Evolutionary conservation across 1,284 basidiomycete species (phyloP).

Genomic region (Ustilago tritici): DNA sequence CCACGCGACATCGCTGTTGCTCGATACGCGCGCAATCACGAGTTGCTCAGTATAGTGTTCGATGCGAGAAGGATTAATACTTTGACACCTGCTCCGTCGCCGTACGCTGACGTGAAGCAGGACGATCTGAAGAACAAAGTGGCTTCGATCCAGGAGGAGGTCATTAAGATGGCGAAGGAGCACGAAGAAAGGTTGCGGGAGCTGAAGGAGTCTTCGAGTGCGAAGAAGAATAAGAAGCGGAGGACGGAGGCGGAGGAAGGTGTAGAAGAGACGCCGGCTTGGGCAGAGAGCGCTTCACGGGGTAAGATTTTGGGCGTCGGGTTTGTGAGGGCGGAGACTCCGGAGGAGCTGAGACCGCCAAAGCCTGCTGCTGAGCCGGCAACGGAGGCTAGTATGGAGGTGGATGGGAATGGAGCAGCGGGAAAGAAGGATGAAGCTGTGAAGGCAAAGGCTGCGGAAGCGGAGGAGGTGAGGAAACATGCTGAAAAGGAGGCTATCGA

Average conservation of each 20-base stretch:
- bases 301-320: conserved; percentile 61
- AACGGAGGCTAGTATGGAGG: conserved; percentile 17
- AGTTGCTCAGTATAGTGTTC: conserved; percentile 62
- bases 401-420: background rate
- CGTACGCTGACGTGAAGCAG: conserved; percentile 50
- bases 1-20: conserved; percentile 64
- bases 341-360: conserved; percentile 43
- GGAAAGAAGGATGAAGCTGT: background rate
- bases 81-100: conserved; percentile 53
- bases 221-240: background rate
- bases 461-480: conserved; percentile 23
- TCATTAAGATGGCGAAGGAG: conserved; percentile 15
- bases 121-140: conserved; percentile 43
- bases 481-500: conserved; percentile 41
- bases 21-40: conserved; percentile 65
- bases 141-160: conserved; percentile 33
- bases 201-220: conserved; percentile 14
- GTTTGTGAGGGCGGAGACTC: conserved; percentile 52
- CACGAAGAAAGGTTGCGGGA: conserved; percentile 33
- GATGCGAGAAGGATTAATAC: conserved; percentile 63
- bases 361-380: conserved; percentile 12
- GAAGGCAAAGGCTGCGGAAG: conserved; percentile 8
- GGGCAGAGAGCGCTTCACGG: conserved; percentile 44
- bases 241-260: conserved; percentile 11
- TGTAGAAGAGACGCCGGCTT: conserved; percentile 20